phyloP scores from a whole-genome alignment of 768 basidiomycete genomes.

The Tephrocybe sp. region DNA sequence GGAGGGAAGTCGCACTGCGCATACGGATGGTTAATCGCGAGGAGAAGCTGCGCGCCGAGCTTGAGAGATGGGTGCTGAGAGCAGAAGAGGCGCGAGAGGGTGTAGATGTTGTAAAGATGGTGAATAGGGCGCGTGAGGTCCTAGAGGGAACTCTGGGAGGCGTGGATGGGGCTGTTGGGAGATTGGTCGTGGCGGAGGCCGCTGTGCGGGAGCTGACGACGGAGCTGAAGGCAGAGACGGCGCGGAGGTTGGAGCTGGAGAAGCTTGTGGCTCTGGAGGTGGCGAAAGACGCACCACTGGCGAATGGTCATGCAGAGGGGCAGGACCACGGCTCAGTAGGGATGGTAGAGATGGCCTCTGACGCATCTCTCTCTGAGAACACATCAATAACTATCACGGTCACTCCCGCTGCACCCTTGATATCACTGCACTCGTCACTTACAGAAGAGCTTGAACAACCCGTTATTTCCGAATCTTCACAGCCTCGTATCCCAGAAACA shows the following conservation, averaged over 20 bases:
- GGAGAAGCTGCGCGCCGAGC: slow-evolving; percentile 52
- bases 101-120: slow-evolving; percentile 18
- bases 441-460: too few species aligned
- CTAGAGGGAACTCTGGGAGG: slow-evolving; percentile 25
- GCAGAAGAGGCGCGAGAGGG: slow-evolving; percentile 41
- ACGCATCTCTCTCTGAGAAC: too few species aligned
- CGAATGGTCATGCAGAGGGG: not conserved
- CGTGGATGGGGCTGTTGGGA: slow-evolving; percentile 45
- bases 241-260: slow-evolving; percentile 47
- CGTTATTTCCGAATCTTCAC: too few species aligned
- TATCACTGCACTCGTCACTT: too few species aligned
- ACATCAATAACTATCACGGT: too few species aligned
- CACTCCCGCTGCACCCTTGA: too few species aligned
- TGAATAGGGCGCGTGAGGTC: slow-evolving; percentile 22
- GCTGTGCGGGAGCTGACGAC: slow-evolving; percentile 51
- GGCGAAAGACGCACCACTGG: not conserved
- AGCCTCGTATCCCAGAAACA: too few species aligned
- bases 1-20: slow-evolving; percentile 67
- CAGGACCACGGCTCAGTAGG: not conserved
- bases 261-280: slow-evolving; percentile 21
- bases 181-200: slow-evolving; percentile 48
- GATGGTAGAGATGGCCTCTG: too few species aligned
- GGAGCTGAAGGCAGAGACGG: slow-evolving; percentile 59
- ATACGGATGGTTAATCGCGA: slow-evolving; percentile 66
- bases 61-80: slow-evolving; percentile 57